Evolutionary conservation across 495 filamentous ascomycete species (phyloP), one percentile per base, ranked within the genome.

Genomic region (Lasiosphaeris hirsuta): DNA sequence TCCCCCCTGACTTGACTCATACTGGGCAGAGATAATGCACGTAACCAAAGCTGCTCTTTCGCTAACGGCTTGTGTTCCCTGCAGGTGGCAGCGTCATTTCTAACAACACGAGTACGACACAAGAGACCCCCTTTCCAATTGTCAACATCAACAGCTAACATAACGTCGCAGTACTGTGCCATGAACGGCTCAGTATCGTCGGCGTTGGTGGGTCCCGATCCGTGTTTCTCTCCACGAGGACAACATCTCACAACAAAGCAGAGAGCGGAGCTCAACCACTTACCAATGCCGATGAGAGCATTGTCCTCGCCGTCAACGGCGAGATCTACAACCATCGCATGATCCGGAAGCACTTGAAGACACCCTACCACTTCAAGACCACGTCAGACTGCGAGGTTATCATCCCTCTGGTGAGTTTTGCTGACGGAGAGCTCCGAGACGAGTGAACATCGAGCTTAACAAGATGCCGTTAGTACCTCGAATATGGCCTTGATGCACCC

Each of bases 261-360:
- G 94, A 96, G 75, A 89, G 86, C 66, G 94, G 94, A 66, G 94
- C 94, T 39, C 94, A 98, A 75, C 94, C 94, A 49, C 82, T 98
- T 45, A 86, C 94, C 73, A 97, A 89, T 79, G 85, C 91, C 51
- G 92, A 96, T 68, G 87, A 84, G 53, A 87, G 82, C 59, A 85
- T 98, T 61, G 86, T 91, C 56, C 83, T 98, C 48, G 94, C 94
- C 57, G 94, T 97, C 85, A 98, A 98, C 75, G 94, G 94, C 75
- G 94, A 98, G 75, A 98, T 98, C 72, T 98, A 98, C 81, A 98
- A 98, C 84, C 94, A 98, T 76, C 86, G 92, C 60, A 83, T 96
- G 62, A 77, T 98, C 62, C 86, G 94, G 61, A 97, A 96, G 75
- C 77, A 75, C 58, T 74, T 97, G 67, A 89, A 89, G 73, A 76